Base-by-base conservation (phyloP, 805 yeast genomes). In the Starmerella ratchasimensis region DNA sequence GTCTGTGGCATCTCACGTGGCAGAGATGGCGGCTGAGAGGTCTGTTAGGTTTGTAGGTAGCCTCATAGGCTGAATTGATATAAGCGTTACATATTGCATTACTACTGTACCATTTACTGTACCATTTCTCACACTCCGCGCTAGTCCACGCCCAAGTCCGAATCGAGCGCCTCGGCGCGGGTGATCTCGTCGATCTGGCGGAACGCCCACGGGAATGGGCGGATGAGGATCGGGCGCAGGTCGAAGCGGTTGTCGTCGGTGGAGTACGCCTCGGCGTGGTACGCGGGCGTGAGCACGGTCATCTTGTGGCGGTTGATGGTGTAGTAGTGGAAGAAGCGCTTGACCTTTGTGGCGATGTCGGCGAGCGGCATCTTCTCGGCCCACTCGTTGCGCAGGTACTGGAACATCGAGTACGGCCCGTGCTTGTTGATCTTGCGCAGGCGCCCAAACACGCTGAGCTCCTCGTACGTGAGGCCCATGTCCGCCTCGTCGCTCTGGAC, bases 391-490 rank as follows among this genome's bases (percentile, higher is more conserved):
- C 83, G 71, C 28, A 90, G 62, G 54, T 84, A 82, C 52, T 86
- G 64, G 57, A 90, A 90, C 93, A 83, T 82, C 5, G 93, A 81
- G 54, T 80, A 81, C 3, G 98, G 98, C 1, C 99, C 99, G 61
- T 94, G 81, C 61, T 86, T 86, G 34, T 81, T 82, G 33, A 90
- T 78, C 59, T 90, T 90, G 47, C 99, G 71, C 44, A 90, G 67
- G 42, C 80, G 69, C 11, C 99, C 99, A 63, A 90, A 86, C 5
- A 80, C 66, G 24, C 94, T 78, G 42, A 90, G 68, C 55, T 90
- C 98, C 47, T 86, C 93, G 53, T 90, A 90, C 0, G 95, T 80
- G 78, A 93, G 80, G 2, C 99, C 99, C 99, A 90, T 90, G 55
- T 90, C 99, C 11, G 72, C 75, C 59, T 90, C 99, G 58, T 90